Base-by-base conservation (phyloP, 2,329 filamentous ascomycete species). In the Pseudopithomyces maydicus region DNA sequence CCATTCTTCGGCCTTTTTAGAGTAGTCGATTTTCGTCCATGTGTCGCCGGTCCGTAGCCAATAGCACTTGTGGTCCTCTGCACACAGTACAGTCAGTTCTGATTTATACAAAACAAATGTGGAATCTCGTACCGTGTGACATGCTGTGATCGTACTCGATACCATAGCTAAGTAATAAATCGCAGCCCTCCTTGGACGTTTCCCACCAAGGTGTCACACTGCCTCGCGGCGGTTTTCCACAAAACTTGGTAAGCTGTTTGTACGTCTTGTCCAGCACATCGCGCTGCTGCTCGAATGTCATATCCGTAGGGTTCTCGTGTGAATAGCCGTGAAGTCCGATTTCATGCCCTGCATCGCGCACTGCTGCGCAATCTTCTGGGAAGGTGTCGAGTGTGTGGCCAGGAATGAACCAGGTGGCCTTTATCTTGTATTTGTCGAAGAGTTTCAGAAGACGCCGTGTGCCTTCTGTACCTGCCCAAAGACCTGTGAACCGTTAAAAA, bases 201-300 rank as follows among this genome's bases (percentile, higher is more conserved):
- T 92, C 89, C 89, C 89, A 92, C 83, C 85, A 92, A 0, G 90
- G 90, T 0, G 89, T 89, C 0, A 92, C 89, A 38, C 83, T 88
- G 1, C 90, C 90, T 0, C 88, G 79, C 0, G 90, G 90, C 0
- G 87, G 87, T 74, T 90, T 91, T 6, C 90, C 73, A 39, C 83
- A 84, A 66, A 93, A 89, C 0, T 88, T 85, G 0, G 86, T 90
- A 33, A 92, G 81, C 74, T 92, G 81, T 20, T 83, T 82, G 70
- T 88, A 91, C 17, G 88, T 91, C 74, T 90, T 90, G 66, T 90
- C 87, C 6, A 94, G 81, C 15, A 93, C 87, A 55, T 90, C 88
- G 14, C 83, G 83, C 72, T 93, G 90, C 75, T 93, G 90, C 69
- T 92, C 89, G 1, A 90, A 71, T 0, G 82, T 89, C 88, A 92